phyloP scores from a whole-genome alignment of 2,329 filamentous ascomycete genomes.

The Westerdykella sp. region DNA sequence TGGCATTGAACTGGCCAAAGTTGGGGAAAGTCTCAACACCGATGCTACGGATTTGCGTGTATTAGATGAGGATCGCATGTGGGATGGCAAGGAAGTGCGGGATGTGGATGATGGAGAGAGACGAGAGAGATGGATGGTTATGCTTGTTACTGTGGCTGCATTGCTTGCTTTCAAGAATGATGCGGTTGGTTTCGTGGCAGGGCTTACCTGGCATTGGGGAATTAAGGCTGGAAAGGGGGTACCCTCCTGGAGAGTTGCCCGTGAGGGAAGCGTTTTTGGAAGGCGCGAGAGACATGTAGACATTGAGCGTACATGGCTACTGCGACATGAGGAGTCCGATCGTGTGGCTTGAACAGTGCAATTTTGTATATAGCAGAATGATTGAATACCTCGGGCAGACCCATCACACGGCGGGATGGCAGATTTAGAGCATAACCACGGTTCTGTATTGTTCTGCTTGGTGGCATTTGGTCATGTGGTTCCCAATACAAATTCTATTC shows the following conservation, averaged over 20 bases:
- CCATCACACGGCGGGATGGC: too few species aligned
- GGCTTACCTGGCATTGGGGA: slow-evolving; percentile 70
- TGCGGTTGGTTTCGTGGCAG: slow-evolving; percentile 76
- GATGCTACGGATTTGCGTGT: slow-evolving; percentile 54
- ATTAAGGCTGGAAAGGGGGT: slow-evolving; percentile 40
- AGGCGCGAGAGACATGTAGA: slow-evolving; percentile 14
- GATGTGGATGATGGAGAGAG: slow-evolving; percentile 61
- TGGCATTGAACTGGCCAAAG: slow-evolving; percentile 78
- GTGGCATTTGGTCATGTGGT: too few species aligned
- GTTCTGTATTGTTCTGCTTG: neutral
- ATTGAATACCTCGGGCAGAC: too few species aligned
- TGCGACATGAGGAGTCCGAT: slow-evolving; percentile 26
- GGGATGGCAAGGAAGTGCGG: slow-evolving; percentile 43
- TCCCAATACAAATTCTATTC: too few species aligned
- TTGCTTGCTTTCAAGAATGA: slow-evolving; percentile 86
- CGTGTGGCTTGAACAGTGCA: slow-evolving; percentile 16
- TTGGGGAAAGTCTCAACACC: slow-evolving; percentile 78
- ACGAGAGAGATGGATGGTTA: slow-evolving; percentile 74
- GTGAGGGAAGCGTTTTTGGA: slow-evolving; percentile 18
- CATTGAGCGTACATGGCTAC: slow-evolving; percentile 18
- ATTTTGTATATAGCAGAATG: neutral
- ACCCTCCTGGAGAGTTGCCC: slow-evolving; percentile 17
- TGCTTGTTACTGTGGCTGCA: slow-evolving; percentile 79
- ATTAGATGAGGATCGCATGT: slow-evolving; percentile 21
- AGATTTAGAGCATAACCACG: too few species aligned